These are phyloP conservation scores for Allomyces macrogynus DNA, from an alignment of 192 early-diverging fungal genomes.

Conservation along the genomic window DNA sequence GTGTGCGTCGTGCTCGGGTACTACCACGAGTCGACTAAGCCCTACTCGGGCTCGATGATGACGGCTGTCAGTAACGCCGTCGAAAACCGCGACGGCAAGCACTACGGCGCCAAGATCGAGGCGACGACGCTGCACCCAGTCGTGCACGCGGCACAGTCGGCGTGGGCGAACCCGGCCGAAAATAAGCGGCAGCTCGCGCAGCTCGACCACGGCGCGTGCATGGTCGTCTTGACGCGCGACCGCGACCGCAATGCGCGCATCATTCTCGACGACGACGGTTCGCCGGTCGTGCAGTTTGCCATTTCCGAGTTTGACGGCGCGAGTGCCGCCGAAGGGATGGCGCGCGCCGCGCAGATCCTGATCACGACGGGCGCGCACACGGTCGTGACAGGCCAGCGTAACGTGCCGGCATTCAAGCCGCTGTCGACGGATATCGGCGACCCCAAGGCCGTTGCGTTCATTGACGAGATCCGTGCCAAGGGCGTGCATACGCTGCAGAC, in stretches of 20 bases:
- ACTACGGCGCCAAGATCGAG: conserved; percentile 47
- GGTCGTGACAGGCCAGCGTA: conserved; percentile 28
- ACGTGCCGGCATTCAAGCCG: conserved; percentile 10
- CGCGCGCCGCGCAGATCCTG: conserved; percentile 21
- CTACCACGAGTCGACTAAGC: conserved; percentile 27
- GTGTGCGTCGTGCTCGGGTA: conserved; percentile 33
- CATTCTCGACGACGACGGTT: conserved; percentile 14
- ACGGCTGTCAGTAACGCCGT: conserved; percentile 34
- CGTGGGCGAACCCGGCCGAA: conserved; percentile 24
- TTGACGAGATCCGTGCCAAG: conserved; percentile 9
- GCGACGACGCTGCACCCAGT: conserved; percentile 34
- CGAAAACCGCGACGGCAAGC: conserved; percentile 34
- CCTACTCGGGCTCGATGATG: conserved; percentile 40
- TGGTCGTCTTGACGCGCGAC: conserved; percentile 40
- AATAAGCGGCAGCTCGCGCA: conserved; percentile 31
- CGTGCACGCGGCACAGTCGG: conserved; percentile 14
- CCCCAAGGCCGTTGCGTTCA: conserved; percentile 1
- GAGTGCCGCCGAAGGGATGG: conserved; percentile 21
- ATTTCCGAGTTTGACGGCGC: conserved; percentile 27
- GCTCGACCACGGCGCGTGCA: conserved; percentile 20
- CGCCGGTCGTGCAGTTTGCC: conserved; percentile 23
- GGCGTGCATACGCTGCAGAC: conserved; percentile 14
- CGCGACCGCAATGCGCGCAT: conserved; percentile 28
- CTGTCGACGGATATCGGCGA: neutral
- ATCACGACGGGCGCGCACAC: conserved; percentile 42